Evolutionary conservation across 768 basidiomycete species (phyloP), one percentile per base, ranked within the genome.

Genomic region (Exidia glandulosa): DNA sequence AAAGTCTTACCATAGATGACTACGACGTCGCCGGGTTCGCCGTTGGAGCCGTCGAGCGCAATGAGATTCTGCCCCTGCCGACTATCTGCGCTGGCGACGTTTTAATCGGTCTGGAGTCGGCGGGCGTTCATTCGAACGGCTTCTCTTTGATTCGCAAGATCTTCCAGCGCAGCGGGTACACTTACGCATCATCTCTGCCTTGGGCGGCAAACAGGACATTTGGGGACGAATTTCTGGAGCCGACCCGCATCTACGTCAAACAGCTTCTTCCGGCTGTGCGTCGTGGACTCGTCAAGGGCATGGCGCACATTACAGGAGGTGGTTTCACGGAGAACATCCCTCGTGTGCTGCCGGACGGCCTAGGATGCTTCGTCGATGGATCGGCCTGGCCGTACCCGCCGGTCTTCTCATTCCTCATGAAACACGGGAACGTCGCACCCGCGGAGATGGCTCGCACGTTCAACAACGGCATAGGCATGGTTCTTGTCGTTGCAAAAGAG

Each of bases 21-120:
- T 99, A 98, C 68, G 95, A 99, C 71, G 83, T 98, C 33, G 96
- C 95, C n/a, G 95, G 95, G 12, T 98, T 98, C 72, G 90, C 96
- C 14, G 95, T 98, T 32, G 95, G 96, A 34, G 94, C 91, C 5
- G 96, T 97, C 34, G 94, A 98, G 73, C 87, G 95, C 33, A 67
- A 80, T 52, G 72, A 78, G 55, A 80, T 98, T 60, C 83, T 99
- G 30, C 96, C 95, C 36, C 82, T 78, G 30, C 69, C 79, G 19
- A 67, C 72, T 61, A 91, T 98, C 66, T 66, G 72, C 25, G 75
- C 78, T 16, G 94, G 94, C 7, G 95, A 99, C 69, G 73, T 94
- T 52, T 75, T 99, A 13, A 81, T 99, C 37, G 95, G 94, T 12
- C 76, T 99, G 30, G 79, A 91, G 0, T 94, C 94, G 12, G 91